phyloP scores from a whole-genome alignment of 192 early-diverging fungal genomes.

The Rhizoclosmatium globosum region DNA sequence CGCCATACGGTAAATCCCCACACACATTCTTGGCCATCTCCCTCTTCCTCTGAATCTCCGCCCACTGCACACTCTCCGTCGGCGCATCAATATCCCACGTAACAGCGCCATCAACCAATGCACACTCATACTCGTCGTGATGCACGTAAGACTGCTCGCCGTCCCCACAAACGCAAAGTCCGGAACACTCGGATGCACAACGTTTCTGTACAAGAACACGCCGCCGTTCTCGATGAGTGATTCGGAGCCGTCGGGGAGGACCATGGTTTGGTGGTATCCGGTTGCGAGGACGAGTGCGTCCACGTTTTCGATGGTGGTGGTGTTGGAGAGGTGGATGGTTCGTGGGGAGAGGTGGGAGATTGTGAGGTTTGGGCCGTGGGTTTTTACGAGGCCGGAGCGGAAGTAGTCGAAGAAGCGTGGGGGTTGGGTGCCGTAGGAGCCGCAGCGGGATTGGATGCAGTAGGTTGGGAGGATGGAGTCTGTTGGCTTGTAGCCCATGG shows the following conservation, averaged over 20 bases:
- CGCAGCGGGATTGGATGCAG: not conserved
- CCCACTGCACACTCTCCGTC: not conserved
- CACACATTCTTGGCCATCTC: not conserved
- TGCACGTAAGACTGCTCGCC: not conserved
- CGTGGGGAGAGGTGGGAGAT: not conserved
- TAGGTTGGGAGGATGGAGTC: not conserved
- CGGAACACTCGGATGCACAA: conserved; percentile 15
- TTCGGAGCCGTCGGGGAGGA: conserved; percentile 9
- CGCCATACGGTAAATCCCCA: not conserved
- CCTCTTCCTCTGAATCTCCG: not conserved
- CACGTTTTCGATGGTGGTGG: conserved; percentile 6
- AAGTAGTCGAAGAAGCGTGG: not conserved
- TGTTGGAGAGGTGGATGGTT: not conserved
- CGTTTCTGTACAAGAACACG: conserved; percentile 4
- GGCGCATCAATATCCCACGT: not conserved
- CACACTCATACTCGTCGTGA: not conserved
- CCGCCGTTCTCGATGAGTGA: conserved; percentile 1
- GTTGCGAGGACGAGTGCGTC: conserved; percentile 11
- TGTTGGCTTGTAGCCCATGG: not conserved
- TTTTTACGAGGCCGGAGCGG: not conserved
- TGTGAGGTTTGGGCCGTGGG: not conserved
- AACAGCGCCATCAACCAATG: conserved; percentile 8
- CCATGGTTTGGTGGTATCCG: conserved; percentile 19
- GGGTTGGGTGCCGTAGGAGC: not conserved
- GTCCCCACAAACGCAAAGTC: conserved; percentile 24